A percentile compares a stretch with the other conserved stretches of the same genome.
These are phyloP conservation scores for Myxozyma geophila DNA, from an alignment of 805 yeast genomes.

Conservation along the genomic window DNA sequence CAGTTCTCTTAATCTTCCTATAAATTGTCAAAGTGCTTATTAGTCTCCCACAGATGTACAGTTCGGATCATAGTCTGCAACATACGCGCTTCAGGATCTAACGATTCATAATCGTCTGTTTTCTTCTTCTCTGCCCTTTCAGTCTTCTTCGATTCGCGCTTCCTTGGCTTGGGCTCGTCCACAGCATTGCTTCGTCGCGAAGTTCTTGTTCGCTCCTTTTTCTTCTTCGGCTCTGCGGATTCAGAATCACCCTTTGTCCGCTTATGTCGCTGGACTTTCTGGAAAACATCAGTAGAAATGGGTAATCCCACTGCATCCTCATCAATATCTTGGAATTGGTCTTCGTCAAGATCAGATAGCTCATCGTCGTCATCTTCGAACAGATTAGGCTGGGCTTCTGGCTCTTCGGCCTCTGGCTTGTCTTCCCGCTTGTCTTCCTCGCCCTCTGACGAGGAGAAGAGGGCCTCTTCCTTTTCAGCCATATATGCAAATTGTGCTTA, in stretches of 20 bases:
- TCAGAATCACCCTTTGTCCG: constrained; percentile 32
- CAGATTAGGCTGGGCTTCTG: constrained; percentile 14
- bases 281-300: constrained; percentile 48
- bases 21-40: constrained; percentile 32
- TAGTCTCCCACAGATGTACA: not conserved
- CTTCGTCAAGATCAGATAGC: constrained; percentile 50
- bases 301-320: constrained; percentile 40
- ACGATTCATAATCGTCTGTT: constrained; percentile 9
- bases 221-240: constrained; percentile 26
- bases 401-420: not conserved
- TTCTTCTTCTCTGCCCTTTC: constrained; percentile 20
- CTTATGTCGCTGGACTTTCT: constrained; percentile 46
- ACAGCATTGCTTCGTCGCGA: constrained; percentile 11
- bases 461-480: constrained; percentile 6
- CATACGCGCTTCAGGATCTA: constrained; percentile 29
- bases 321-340: constrained; percentile 44
- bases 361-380: constrained; percentile 41
- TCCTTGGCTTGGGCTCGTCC: constrained; percentile 3
- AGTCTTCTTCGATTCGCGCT: constrained; percentile 28
- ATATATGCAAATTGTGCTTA: not conserved
- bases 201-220: constrained; percentile 29
- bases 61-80: not conserved
- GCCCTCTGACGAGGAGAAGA: not conserved
- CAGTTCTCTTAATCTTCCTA: constrained; percentile 68
- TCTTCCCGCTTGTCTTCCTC: not conserved